These are phyloP conservation scores for Verticillium nonalfalfae DNA, from an alignment of 2,329 filamentous ascomycete species.

Conservation along the genomic window DNA sequence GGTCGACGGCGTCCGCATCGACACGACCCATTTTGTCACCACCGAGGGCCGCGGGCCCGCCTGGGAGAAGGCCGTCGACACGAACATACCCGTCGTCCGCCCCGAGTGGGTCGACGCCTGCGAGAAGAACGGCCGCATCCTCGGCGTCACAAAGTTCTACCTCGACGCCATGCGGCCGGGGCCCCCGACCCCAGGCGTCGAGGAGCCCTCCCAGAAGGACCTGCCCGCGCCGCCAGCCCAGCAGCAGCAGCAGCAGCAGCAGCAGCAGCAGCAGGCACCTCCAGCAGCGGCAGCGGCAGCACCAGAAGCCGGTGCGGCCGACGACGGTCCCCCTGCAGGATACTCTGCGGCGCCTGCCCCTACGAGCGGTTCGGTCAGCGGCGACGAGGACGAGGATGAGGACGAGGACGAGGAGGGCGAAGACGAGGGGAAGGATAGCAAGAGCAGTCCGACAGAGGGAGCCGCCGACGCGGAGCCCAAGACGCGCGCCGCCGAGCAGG, in stretches of 20 bases:
- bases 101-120: slow-evolving; percentile 98
- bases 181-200: slow-evolving; percentile 23
- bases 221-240: slow-evolving; percentile 17
- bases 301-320: slow-evolving; percentile 7
- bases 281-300: slow-evolving; percentile 8
- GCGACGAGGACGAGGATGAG: slow-evolving; percentile 15
- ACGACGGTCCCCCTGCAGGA: slow-evolving; percentile 18
- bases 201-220: slow-evolving; percentile 24
- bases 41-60: slow-evolving; percentile 82
- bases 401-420: slow-evolving; percentile 16
- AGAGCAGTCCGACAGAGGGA: slow-evolving; percentile 21
- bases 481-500: slow-evolving; percentile 22
- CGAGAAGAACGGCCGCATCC: slow-evolving; percentile 83
- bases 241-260: slow-evolving; percentile 14
- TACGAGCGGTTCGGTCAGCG: slow-evolving; percentile 5
- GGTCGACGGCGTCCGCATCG: slow-evolving; percentile 84
- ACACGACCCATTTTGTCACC: slow-evolving; percentile 97
- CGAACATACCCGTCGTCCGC: slow-evolving; percentile 94
- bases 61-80: slow-evolving; percentile 96
- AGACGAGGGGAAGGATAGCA: slow-evolving; percentile 14
- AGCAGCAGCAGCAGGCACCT: slow-evolving; percentile 11
- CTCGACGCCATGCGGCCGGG: slow-evolving; percentile 65
- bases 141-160: slow-evolving; percentile 94
- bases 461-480: slow-evolving; percentile 30
- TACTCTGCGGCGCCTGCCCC: slow-evolving; percentile 11